These are phyloP conservation scores for Choricystis sp. DNA, from an alignment of 139 green algal species.

Conservation along the genomic window DNA sequence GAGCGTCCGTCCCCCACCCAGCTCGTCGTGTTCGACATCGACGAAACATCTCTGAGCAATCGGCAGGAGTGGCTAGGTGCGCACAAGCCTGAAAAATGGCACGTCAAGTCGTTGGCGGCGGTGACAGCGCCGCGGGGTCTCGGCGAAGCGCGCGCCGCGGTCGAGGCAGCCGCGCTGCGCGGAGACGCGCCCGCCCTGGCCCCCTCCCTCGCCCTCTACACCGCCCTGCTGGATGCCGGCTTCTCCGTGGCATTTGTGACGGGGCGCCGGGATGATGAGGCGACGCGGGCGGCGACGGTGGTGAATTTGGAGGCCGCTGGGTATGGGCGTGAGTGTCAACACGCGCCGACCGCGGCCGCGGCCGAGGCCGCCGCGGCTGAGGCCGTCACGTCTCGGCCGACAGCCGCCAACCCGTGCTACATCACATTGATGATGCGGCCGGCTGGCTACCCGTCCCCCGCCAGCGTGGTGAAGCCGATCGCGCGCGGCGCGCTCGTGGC, in stretches of 20 bases:
- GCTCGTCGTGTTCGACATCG: constrained; percentile 1
- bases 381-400: too few relatives aligned
- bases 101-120: background rate
- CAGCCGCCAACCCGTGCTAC: background rate
- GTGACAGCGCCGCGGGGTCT: background rate
- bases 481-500: background rate
- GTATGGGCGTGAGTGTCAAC: background rate
- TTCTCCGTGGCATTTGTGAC: background rate
- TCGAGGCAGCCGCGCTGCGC: background rate
- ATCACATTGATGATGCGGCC: background rate
- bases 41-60: constrained; percentile 18
- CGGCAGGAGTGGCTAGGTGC: constrained; percentile 4
- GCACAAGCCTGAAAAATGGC: too few relatives aligned
- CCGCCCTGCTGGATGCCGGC: too few relatives aligned
- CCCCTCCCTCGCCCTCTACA: background rate
- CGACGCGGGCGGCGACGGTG: background rate
- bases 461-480: background rate
- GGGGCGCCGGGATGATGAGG: too few relatives aligned
- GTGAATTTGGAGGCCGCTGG: background rate
- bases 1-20: too few relatives aligned
- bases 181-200: background rate
- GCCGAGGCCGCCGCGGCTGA: background rate
- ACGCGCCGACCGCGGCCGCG: too few relatives aligned
- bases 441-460: background rate
- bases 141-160: too few relatives aligned